Evolutionary conservation across 1,284 basidiomycete species (phyloP).

Genomic region (Athelia sp.): DNA sequence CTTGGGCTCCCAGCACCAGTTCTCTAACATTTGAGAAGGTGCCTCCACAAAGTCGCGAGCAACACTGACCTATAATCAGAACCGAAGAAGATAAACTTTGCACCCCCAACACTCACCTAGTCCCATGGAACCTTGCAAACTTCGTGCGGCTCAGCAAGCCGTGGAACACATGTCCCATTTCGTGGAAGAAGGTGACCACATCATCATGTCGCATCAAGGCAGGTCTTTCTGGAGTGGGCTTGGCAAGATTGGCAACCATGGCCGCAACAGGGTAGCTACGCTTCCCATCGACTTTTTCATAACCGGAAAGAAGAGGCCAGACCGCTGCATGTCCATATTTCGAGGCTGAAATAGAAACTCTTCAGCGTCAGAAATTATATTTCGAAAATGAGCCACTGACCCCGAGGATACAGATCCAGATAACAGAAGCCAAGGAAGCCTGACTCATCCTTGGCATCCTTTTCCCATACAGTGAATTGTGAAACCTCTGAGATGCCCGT

Average conservation of each 20-base stretch:
- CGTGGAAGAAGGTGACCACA: conserved; percentile 77
- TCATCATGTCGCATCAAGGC: conserved; percentile 82
- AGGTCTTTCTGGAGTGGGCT: conserved; percentile 72
- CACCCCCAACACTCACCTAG: conserved; percentile 76
- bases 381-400: conserved; percentile 54
- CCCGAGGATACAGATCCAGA: conserved; percentile 82
- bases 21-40: conserved; percentile 87
- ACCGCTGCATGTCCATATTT: conserved; percentile 88
- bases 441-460: conserved; percentile 60
- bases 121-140: conserved; percentile 77
- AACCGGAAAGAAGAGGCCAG: conserved; percentile 69
- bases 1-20: conserved; percentile 81
- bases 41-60: conserved; percentile 85
- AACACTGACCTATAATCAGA: conserved; percentile 34
- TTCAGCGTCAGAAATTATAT: conserved; percentile 64
- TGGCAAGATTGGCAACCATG: conserved; percentile 88
- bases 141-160: conserved; percentile 69
- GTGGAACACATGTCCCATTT: conserved; percentile 88
- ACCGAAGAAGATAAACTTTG: conserved; percentile 61
- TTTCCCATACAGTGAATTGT: conserved; percentile 78
- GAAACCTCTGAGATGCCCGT: conserved; percentile 53
- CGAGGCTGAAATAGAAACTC: conserved; percentile 69
- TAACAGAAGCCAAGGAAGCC: conserved; percentile 80
- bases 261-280: conserved; percentile 70
- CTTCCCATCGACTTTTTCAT: conserved; percentile 45